Conservation (phyloP, 2,329 filamentous ascomycete species). For the Paraphaeosphaeria minitans region DNA sequence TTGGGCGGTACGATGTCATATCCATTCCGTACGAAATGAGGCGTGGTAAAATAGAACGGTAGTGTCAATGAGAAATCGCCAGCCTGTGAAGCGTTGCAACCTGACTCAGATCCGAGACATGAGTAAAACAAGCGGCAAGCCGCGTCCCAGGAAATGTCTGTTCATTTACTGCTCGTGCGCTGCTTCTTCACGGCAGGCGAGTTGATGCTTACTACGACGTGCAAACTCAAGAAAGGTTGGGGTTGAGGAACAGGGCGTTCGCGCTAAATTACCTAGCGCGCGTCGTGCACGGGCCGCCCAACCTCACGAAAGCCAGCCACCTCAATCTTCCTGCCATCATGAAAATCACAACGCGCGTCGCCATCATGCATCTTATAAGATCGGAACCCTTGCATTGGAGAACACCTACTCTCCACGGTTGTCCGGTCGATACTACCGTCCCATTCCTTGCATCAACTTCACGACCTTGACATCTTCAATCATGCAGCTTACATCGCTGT, state of each 20-base stretch:
- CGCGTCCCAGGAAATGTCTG: background rate
- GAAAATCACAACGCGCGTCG: slow-evolving; percentile 21
- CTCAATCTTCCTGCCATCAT: slow-evolving; percentile 37
- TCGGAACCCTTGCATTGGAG: slow-evolving; percentile 18
- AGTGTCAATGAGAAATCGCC: background rate
- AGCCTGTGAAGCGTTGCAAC: background rate
- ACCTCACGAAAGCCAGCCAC: slow-evolving; percentile 35
- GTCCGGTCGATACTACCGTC: slow-evolving; percentile 18
- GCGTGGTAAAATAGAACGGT: background rate
- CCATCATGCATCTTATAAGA: slow-evolving; percentile 29
- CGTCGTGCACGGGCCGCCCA: slow-evolving; percentile 24
- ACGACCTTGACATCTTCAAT: slow-evolving; percentile 21
- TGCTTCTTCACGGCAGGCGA: background rate
- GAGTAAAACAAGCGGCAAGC: too few relatives aligned
- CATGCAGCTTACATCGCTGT: slow-evolving; percentile 34
- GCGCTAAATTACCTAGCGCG: slow-evolving; percentile 1
- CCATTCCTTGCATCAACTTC: slow-evolving; percentile 15
- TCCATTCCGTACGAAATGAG: background rate
- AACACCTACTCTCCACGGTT: slow-evolving; percentile 13
- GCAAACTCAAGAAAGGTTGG: background rate
- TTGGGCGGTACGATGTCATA: background rate
- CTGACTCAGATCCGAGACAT: too few relatives aligned
- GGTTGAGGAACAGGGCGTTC: background rate
- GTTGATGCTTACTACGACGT: too few relatives aligned
- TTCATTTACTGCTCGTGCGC: background rate